A percentile compares a stretch with the other conserved stretches of the same genome.
These are phyloP conservation scores for Triticum urartu DNA, from an alignment of 176 grass and related monocot genomes.

Conservation along the genomic window DNA sequence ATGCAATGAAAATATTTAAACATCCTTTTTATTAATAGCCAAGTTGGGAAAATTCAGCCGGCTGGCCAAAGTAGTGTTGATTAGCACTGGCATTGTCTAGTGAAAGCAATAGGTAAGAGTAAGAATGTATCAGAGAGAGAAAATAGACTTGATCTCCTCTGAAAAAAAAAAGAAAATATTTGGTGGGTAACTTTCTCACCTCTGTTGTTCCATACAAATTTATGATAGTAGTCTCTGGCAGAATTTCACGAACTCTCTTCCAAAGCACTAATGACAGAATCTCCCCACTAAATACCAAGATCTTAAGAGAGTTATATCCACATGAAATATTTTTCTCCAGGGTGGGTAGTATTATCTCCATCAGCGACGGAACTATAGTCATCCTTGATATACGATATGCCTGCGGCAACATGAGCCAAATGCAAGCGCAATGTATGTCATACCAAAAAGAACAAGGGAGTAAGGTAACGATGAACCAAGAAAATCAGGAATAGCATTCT, in stretches of 20 bases:
- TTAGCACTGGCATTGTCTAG: background rate
- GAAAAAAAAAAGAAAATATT: slow-evolving; percentile 24
- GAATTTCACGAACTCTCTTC: slow-evolving; percentile 51
- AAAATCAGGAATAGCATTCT: slow-evolving; percentile 4
- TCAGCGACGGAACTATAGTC: slow-evolving; percentile 79
- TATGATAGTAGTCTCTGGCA: slow-evolving; percentile 67
- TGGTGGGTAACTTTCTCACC: slow-evolving; percentile 49
- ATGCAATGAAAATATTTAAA: background rate
- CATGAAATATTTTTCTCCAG: slow-evolving; percentile 39
- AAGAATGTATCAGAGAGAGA: background rate
- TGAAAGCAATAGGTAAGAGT: background rate
- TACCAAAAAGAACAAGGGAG: slow-evolving; percentile 9
- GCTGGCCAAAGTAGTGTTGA: background rate
- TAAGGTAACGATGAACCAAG: slow-evolving; percentile 6
- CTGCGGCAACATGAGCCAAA: slow-evolving; percentile 35
- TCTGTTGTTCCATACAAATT: slow-evolving; percentile 88
- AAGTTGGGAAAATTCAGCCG: background rate
- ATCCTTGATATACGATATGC: slow-evolving; percentile 71
- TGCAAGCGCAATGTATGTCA: slow-evolving; percentile 11
- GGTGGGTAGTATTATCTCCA: slow-evolving; percentile 54
- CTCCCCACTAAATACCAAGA: slow-evolving; percentile 87
- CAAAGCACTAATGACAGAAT: slow-evolving; percentile 61
- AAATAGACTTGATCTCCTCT: background rate
- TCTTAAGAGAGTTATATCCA: slow-evolving; percentile 52
- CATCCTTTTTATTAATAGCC: background rate